Evolutionary conservation across 2,329 filamentous ascomycete genomes (phyloP), one percentile per base, ranked within the genome.

Genomic region (Diaporthe amygdali): DNA sequence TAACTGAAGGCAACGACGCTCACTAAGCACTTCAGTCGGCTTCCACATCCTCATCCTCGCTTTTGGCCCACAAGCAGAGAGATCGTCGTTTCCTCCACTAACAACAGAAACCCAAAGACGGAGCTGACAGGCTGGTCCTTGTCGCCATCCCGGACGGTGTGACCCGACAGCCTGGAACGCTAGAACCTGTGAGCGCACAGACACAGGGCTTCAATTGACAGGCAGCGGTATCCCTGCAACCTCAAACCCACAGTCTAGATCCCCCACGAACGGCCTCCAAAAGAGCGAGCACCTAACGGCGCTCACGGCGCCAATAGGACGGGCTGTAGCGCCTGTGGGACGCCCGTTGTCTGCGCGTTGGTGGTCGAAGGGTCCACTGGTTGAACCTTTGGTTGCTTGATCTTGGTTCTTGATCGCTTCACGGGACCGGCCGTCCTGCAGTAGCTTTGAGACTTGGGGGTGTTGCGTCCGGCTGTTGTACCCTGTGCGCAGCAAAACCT

Each of bases 161-260:
- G 70, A 61, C 70, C 70, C 70, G 49, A 47, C 52, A 46, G 32
- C 37, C 44, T 39, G 66, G 70, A 10, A 66, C 70, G 41, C 55
- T 59, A 39, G 32, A 47, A 41, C 30, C 39, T 46, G 30, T 49
- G 49, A 68, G 52, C 52, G 52, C 66, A 68, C 52, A 39, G 66
- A 54, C 41, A 49, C 3, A 17, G 12, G 22, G 25, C 5, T 25
- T 32, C 25, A 10, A 17, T 15, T 68, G 66, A 59, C 52, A 68
- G 52, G 41, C 66, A 59, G 52, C 66, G 66, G 46, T 68, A 68
- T 30, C 66, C 66, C 66, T 68, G 66, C 52, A 12, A 59, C 5
- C 20, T 32, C 3, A 10, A 25, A 5, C 2, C 49, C 39, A 27
- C 14, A 1, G 20, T 39, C 25, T 44, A 17, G 47, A 22, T 44